A percentile compares a stretch with the other conserved stretches of the same genome.
Evolutionary conservation across 2,329 filamentous ascomycete genomes (phyloP).

Genomic region (Talaromyces sp.): DNA sequence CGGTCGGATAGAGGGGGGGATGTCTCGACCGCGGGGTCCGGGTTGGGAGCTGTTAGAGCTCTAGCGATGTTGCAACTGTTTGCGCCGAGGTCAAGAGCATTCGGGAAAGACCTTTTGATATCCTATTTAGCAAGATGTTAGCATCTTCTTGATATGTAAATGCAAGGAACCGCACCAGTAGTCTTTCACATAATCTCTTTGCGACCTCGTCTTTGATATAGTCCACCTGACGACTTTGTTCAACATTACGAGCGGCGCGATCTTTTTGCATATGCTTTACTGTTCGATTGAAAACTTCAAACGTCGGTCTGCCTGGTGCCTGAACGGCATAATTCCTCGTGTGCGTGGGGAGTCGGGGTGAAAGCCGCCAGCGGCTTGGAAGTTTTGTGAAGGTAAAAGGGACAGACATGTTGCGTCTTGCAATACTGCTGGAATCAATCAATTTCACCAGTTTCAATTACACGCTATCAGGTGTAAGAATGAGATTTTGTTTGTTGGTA

Average conservation of each 20-base stretch:
- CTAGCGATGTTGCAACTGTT: constrained; percentile 93
- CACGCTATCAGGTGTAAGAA: not conserved
- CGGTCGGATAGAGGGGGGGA: constrained; percentile 61
- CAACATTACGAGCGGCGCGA: constrained; percentile 67
- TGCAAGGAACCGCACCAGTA: constrained; percentile 56
- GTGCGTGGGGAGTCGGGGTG: constrained; percentile 16
- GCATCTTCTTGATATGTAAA: not conserved
- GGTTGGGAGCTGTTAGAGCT: constrained; percentile 67
- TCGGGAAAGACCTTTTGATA: constrained; percentile 82
- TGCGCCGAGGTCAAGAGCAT: constrained; percentile 86
- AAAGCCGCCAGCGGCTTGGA: constrained; percentile 13
- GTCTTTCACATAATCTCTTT: constrained; percentile 73
- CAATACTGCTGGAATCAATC: not conserved
- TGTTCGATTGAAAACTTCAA: constrained; percentile 86
- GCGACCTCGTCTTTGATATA: constrained; percentile 94
- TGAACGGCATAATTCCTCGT: constrained; percentile 69
- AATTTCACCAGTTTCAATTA: not conserved
- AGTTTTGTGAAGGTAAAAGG: constrained; percentile 5
- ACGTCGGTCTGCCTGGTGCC: constrained; percentile 69
- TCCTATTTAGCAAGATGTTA: constrained; percentile 54
- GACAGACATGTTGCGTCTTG: constrained; percentile 25
- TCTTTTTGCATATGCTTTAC: constrained; percentile 92
- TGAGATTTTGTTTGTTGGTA: not conserved
- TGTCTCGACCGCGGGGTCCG: constrained; percentile 48
- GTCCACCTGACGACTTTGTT: constrained; percentile 75